A percentile compares a stretch with the other conserved stretches of the same genome.
Conservation (phyloP, 2,329 filamentous ascomycete species). For the Seiridium cupressi region DNA sequence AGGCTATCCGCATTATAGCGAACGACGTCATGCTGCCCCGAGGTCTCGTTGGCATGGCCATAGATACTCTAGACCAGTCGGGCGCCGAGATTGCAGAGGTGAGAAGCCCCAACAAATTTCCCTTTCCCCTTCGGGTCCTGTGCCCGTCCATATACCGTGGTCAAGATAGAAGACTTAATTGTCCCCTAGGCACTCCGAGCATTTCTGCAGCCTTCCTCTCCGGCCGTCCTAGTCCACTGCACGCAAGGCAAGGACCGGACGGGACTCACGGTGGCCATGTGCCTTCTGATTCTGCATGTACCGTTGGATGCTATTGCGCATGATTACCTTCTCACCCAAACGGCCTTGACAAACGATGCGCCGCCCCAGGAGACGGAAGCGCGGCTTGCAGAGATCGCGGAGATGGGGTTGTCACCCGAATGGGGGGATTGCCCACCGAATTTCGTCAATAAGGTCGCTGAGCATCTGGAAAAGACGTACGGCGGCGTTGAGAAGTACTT, state of each 20-base stretch:
- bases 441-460: slow-evolving; percentile 59
- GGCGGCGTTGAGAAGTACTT: slow-evolving; percentile 69
- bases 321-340: slow-evolving; percentile 70
- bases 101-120: background rate
- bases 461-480: slow-evolving; percentile 59
- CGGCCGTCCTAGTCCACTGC: slow-evolving; percentile 75
- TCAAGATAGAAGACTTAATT: no score
- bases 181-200: slow-evolving; percentile 42
- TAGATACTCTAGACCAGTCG: slow-evolving; percentile 68
- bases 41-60: slow-evolving; percentile 69
- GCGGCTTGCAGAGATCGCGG: slow-evolving; percentile 65
- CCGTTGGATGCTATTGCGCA: slow-evolving; percentile 59
- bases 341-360: slow-evolving; percentile 43
- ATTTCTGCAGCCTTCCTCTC: slow-evolving; percentile 43
- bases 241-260: slow-evolving; percentile 88
- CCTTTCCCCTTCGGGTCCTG: slow-evolving; percentile 13
- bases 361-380: slow-evolving; percentile 51
- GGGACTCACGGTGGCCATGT: slow-evolving; percentile 67
- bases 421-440: slow-evolving; percentile 66
- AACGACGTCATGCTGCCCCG: slow-evolving; percentile 69
- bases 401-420: slow-evolving; percentile 70
- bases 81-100: slow-evolving; percentile 55
- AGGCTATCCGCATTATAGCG: slow-evolving; percentile 69
- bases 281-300: slow-evolving; percentile 62
- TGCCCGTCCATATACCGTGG: background rate